Percentiles rank a stretch among this genome's conserved stretches.
Conservation (phyloP, 257 asterid species). For the Misopates orontium region DNA sequence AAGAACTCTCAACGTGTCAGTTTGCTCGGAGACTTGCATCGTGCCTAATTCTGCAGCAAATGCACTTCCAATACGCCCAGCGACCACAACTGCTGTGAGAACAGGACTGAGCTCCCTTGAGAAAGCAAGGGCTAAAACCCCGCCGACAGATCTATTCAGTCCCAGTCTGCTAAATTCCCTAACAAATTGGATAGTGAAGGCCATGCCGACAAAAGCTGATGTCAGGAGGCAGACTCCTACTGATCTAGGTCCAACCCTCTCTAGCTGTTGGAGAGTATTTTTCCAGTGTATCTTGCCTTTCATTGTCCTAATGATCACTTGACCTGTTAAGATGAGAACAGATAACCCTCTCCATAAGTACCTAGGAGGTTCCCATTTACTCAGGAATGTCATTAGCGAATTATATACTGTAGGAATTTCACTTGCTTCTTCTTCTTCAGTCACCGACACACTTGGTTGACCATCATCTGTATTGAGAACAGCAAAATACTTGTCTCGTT, state of each 20-base stretch:
- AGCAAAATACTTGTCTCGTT: slow-evolving; percentile 33
- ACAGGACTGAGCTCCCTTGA: slow-evolving; percentile 93
- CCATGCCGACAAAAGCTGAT: slow-evolving; percentile 96
- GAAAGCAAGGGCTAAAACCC: slow-evolving; percentile 91
- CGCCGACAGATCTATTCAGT: slow-evolving; percentile 86
- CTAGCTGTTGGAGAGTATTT: slow-evolving; percentile 83
- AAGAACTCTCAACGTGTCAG: slow-evolving; percentile 87
- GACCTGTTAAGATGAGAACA: slow-evolving; percentile 71
- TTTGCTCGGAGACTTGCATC: slow-evolving; percentile 98
- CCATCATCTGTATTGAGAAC: slow-evolving; percentile 54
- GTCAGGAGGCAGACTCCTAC: slow-evolving; percentile 90
- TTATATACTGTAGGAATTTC: slow-evolving; percentile 31
- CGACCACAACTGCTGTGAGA: slow-evolving; percentile 84
- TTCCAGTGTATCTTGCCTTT: slow-evolving; percentile 83
- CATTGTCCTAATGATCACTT: slow-evolving; percentile 56
- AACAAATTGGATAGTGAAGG: slow-evolving; percentile 93
- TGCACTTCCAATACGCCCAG: slow-evolving; percentile 95
- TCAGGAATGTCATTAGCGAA: slow-evolving; percentile 45
- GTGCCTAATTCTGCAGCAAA: slow-evolving; percentile 97
- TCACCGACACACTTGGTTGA: slow-evolving; percentile 40
- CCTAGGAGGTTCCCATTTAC: slow-evolving; percentile 84
- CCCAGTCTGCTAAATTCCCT: slow-evolving; percentile 93
- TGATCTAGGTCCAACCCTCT: slow-evolving; percentile 90
- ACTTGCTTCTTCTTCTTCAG: slow-evolving; percentile 41
- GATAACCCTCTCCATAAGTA: slow-evolving; percentile 94